A percentile compares a stretch with the other conserved stretches of the same genome.
phyloP scores from a whole-genome alignment of 306 rosid genomes.

The Luffa aegyptiaca region DNA sequence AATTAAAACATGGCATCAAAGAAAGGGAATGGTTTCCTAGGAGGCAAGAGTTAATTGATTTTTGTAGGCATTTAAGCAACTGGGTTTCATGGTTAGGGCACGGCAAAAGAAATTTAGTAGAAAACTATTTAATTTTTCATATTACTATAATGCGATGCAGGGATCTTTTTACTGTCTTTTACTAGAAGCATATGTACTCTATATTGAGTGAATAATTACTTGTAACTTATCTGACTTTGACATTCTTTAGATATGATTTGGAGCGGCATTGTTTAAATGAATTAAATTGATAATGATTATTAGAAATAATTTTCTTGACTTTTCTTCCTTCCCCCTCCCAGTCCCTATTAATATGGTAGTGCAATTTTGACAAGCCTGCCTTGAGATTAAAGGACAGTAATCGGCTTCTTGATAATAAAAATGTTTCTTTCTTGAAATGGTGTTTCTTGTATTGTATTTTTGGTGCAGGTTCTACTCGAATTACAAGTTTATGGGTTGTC shows the following conservation, averaged over 20 bases:
- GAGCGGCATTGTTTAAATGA: neutral
- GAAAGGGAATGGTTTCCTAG: neutral
- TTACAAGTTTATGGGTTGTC: conserved; percentile 96
- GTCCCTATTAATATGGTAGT: neutral
- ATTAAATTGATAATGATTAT: neutral
- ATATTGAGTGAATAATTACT: neutral
- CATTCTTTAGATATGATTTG: neutral
- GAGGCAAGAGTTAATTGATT: neutral
- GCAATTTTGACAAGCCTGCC: neutral
- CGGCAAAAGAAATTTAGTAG: neutral
- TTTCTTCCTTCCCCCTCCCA: neutral
- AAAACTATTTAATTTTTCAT: neutral
- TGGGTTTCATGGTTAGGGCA: neutral
- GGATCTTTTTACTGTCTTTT: neutral
- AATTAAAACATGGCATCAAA: neutral
- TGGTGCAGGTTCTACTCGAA: conserved; percentile 63
- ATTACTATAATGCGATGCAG: neutral
- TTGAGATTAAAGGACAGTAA: neutral
- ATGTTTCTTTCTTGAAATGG: conserved; percentile 13
- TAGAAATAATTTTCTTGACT: neutral
- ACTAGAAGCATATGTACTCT: neutral
- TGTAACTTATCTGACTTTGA: neutral
- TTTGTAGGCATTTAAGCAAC: neutral
- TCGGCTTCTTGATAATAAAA: conserved; percentile 6
- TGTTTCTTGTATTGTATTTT: conserved; percentile 5